These are phyloP conservation scores for Rachicladosporium sp. DNA, from an alignment of 2,329 filamentous ascomycete genomes.

Conservation along the genomic window DNA sequence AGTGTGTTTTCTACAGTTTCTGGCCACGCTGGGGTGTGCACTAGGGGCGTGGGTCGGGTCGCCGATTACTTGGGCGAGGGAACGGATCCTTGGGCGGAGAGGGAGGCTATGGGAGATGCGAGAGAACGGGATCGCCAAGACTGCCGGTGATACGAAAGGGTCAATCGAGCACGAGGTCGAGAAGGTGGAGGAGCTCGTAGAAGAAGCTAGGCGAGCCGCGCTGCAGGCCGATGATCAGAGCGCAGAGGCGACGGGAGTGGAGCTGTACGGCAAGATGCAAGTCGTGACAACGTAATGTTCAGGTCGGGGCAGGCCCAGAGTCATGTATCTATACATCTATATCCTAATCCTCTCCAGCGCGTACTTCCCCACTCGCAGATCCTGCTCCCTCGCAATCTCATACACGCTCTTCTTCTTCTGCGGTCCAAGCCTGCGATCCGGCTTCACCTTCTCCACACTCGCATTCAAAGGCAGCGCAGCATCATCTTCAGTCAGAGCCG, in stretches of 20 bases:
- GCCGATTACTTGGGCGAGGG: slow-evolving; percentile 30
- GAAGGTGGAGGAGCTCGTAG: no score
- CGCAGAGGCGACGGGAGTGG: no score
- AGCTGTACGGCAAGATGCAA: no score
- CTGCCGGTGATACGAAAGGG: no score
- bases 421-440: not conserved
- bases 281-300: no score
- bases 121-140: no score
- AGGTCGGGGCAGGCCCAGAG: no score
- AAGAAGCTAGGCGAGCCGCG: no score
- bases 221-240: no score
- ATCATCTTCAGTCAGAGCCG: slow-evolving; percentile 30
- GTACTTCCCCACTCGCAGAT: slow-evolving; percentile 70
- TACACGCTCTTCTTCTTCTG: slow-evolving; percentile 47
- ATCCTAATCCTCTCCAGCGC: slow-evolving; percentile 59
- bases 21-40: slow-evolving; percentile 53
- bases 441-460: slow-evolving; percentile 33
- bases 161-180: no score
- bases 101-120: no score
- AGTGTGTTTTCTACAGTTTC: slow-evolving; percentile 51
- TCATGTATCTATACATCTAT: slow-evolving; percentile 1
- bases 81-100: no score
- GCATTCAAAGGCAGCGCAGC: slow-evolving; percentile 60
- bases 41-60: slow-evolving; percentile 41
- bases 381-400: slow-evolving; percentile 66